phyloP scores from a whole-genome alignment of 192 early-diverging fungal species.

The Coemansia sp. region DNA sequence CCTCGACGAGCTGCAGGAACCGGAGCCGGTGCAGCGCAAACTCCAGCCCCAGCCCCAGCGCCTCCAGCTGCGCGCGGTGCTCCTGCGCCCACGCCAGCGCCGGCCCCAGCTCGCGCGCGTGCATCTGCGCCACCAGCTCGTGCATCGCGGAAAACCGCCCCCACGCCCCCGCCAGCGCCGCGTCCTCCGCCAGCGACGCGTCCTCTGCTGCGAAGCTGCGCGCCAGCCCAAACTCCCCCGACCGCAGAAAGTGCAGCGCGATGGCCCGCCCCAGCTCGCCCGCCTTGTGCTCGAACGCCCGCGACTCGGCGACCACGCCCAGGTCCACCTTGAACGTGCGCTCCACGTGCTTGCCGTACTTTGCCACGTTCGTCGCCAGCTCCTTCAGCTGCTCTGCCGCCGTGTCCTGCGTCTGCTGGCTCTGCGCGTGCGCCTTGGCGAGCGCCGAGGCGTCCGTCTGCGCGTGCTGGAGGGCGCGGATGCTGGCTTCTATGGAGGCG shows the following conservation, averaged over 20 bases:
- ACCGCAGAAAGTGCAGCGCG: conserved; percentile 76
- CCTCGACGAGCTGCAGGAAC: conserved; percentile 73
- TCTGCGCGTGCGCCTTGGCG: background rate
- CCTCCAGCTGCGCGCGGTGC: conserved; percentile 58
- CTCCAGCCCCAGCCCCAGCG: conserved; percentile 62
- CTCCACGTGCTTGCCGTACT: conserved; percentile 74
- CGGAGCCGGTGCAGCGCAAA: conserved; percentile 80
- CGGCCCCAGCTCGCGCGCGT: conserved; percentile 49
- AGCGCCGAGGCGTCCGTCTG: background rate
- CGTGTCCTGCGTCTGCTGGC: conserved; percentile 7
- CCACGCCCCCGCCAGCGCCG: conserved; percentile 41
- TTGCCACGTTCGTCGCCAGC: conserved; percentile 58
- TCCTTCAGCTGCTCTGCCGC: conserved; percentile 63
- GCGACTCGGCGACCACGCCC: conserved; percentile 61
- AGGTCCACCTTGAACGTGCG: conserved; percentile 73
- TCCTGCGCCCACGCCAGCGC: conserved; percentile 77
- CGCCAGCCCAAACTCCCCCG: conserved; percentile 83
- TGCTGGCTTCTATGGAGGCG: conserved; percentile 47
- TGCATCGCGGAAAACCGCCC: conserved; percentile 83
- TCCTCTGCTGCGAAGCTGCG: conserved; percentile 53
- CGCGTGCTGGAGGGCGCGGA: conserved; percentile 41
- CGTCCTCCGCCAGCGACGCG: conserved; percentile 39
- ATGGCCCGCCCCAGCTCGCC: conserved; percentile 63
- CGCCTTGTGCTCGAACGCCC: conserved; percentile 72
- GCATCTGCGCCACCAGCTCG: conserved; percentile 63